Conservation (phyloP, 257 asterid genomes). For the Nicotiana attenuata region DNA sequence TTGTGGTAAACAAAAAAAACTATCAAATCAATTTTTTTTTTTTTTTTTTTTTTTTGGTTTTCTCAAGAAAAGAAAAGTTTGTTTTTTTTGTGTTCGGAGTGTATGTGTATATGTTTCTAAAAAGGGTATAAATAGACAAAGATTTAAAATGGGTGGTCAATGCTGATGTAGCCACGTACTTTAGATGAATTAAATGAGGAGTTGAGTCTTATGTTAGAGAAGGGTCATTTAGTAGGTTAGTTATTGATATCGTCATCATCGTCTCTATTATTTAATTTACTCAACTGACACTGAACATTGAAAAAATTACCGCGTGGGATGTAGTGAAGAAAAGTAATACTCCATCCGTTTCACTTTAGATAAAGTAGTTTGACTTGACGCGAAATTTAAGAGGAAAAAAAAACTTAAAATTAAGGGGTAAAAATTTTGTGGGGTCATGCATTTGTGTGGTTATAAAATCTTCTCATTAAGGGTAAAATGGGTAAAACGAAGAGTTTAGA, state of each 20-base stretch:
- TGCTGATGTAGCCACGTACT: not conserved
- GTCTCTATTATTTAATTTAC: not conserved
- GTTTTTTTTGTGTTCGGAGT: not conserved
- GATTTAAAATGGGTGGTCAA: not conserved
- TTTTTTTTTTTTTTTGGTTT: too few relatives aligned
- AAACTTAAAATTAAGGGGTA: too few relatives aligned
- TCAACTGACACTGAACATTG: not conserved
- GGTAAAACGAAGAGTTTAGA: too few relatives aligned
- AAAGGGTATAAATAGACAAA: not conserved
- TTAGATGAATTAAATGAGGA: not conserved
- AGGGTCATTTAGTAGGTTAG: conserved; percentile 3
- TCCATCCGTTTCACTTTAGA: too few relatives aligned
- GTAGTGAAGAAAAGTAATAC: too few relatives aligned
- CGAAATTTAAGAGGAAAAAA: too few relatives aligned
- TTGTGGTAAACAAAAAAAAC: not conserved
- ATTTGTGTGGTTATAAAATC: too few relatives aligned
- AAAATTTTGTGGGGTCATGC: too few relatives aligned
- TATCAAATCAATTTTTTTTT: too few relatives aligned
- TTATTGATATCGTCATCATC: conserved; percentile 3
- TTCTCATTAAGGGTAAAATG: too few relatives aligned
- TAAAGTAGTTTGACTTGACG: too few relatives aligned
- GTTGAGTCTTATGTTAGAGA: not conserved
- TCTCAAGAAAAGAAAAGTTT: not conserved
- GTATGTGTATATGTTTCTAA: not conserved
- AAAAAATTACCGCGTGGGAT: not conserved